Base-by-base conservation (phyloP, 768 basidiomycete species). In the Jaapia argillacea region DNA sequence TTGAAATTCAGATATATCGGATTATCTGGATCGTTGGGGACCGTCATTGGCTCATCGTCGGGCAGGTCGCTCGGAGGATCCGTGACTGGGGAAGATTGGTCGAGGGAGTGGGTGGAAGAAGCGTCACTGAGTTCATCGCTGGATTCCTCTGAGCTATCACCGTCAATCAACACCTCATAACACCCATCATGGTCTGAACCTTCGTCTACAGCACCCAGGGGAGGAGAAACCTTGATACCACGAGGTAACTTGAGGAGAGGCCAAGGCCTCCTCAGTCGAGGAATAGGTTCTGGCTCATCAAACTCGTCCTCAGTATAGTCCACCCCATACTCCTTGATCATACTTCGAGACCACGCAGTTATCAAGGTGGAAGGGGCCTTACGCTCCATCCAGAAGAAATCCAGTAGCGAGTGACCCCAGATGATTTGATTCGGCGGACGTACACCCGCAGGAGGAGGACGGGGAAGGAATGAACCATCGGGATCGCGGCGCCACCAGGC, bases 321-420 rank as follows among this genome's bases (percentile, higher is more conserved):
- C 43, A 63, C 61, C 13, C 58, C 59, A 31, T 48, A 50, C 43
- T 54, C 57, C 35, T 55, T 45, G 42, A 66, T 53, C 61, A 64
- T 64, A 47, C 59, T 63, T 28, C 60, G 56, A 16, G 62, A 59
- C 55, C 58, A 66, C 40, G 56, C 49, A 28, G 60, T 57, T 18
- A 61, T 38, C n/a, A 54, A 47, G 41, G 58, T 52, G 24, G 50
- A 38, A 25, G 47, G 52, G 3, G 59, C 56, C 2, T 57, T 56
- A 46, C 58, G 57, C 18, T 47, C 33, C 33, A 61, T 54, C 50
- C 54, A 54, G 44, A 45, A 59, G 48, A 61, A 54, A 40, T 55
- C 56, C 16, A 49, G 43, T 24, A 53, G 44, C 4, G 41, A 37
- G 35, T 56, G 54, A 26, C 53, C 60, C 60, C 60, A 61, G 43